phyloP scores from a whole-genome alignment of 108 stramenopile genomes.

The Skeletonema costatum region DNA sequence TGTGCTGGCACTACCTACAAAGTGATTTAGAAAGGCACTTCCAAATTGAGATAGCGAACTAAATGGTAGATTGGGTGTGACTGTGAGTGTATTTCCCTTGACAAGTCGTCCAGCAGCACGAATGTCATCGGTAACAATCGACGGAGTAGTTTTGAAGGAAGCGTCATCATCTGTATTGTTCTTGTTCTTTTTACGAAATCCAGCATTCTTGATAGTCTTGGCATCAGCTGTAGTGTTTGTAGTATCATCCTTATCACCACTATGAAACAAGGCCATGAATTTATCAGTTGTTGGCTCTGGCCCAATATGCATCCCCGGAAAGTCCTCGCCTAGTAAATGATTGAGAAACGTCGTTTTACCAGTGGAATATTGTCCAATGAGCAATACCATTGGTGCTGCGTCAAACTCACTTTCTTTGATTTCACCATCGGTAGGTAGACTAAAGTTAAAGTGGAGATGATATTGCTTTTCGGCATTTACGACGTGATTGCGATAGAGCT shows the following conservation, averaged over 20 bases:
- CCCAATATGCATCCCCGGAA: constrained; percentile 86
- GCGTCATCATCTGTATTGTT: neutral
- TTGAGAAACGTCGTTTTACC: constrained; percentile 80
- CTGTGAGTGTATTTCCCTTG: constrained; percentile 85
- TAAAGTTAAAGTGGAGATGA: constrained; percentile 41
- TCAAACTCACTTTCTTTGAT: constrained; percentile 76
- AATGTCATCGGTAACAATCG: constrained; percentile 35
- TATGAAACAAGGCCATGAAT: constrained; percentile 60
- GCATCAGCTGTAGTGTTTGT: neutral
- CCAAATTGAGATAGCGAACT: constrained; percentile 60
- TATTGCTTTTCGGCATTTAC: constrained; percentile 20
- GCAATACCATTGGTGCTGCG: constrained; percentile 82
- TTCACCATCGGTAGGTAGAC: constrained; percentile 47
- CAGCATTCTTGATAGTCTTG: constrained; percentile 5
- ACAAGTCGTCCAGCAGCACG: constrained; percentile 47
- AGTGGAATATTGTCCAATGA: constrained; percentile 88
- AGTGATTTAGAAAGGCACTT: constrained; percentile 71
- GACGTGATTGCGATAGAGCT: constrained; percentile 28
- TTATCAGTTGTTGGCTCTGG: constrained; percentile 76
- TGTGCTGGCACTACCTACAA: constrained; percentile 37
- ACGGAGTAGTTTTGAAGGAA: constrained; percentile 3
- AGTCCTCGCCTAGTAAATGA: constrained; percentile 55
- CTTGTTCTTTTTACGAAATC: constrained; percentile 17
- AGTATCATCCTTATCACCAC: constrained; percentile 27
- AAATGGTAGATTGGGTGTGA: constrained; percentile 78